Base-by-base conservation (phyloP, 73 alveolate genomes). In the Blepharisma japonicum region DNA sequence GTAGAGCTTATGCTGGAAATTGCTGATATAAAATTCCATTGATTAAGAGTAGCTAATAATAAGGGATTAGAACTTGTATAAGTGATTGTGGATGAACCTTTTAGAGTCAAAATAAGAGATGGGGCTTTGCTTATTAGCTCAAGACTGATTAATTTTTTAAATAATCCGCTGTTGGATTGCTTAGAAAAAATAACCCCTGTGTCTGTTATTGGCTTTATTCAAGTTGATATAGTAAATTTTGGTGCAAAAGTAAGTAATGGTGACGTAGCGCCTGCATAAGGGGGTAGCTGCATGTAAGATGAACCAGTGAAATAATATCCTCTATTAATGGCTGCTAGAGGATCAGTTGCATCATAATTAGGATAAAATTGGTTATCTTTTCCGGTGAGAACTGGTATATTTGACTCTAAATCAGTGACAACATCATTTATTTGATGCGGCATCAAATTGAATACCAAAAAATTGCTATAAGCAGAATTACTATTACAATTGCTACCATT, bases 281-380 rank as follows among this genome's bases (percentile, higher is more conserved):
- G 74, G 3, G 74, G 74, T 48, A 61, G 14, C 14, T 18, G 23
- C 18, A 61, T 39, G 2, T 61, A 14, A 61, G 47, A 14, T 9
- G 74, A n/a, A 2, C 74, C 74, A 18, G 49, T 61, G 5, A 61
- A 61, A 25, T 61, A 61, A 61, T 18, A 61, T 2, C 74, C 74
- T 61, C 74, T 61, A 8, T 61, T 61, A 25, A 14, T 14, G 2
- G 74, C 2, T 14, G 49, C 74, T 8, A 20, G 0, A 18, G 74
- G 74, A 61, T 61, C 74, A 25, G 14, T 39, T 20, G 74, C 11
- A n/a, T 61, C 74, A 5, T 61, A 61, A 18, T 14, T 18, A 61
- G 74, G 74, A 39, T 20, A 61, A 61, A 61, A 61, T 0, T 3
- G 0, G 2, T n/a, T 61, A 18, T n/a, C 11, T 20, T 11, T 18